Conservation (phyloP, 495 filamentous ascomycete species). For the Tuber microsphaerosporum region DNA sequence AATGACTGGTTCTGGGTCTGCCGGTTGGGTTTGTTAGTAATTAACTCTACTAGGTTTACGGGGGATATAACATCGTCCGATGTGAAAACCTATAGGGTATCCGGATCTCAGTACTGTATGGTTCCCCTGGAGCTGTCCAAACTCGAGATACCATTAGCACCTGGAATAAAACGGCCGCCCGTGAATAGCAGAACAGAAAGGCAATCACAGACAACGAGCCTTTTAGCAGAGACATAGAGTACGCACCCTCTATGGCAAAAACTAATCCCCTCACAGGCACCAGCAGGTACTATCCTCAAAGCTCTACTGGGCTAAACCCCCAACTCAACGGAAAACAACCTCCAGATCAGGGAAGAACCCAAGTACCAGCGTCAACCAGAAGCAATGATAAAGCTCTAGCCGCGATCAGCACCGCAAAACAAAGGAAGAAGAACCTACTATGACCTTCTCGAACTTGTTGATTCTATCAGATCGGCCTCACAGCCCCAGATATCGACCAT, state of each 20-base stretch:
- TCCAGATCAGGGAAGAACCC: no score
- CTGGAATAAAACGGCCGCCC: neutral
- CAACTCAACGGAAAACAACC: no score
- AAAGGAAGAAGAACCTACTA: neutral
- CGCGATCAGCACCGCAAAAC: neutral
- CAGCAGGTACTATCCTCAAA: no score
- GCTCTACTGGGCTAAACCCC: no score
- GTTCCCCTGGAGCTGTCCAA: neutral
- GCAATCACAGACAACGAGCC: no score
- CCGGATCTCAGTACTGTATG: neutral
- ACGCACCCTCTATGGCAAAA: no score
- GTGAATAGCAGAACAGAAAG: neutral
- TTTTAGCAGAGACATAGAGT: no score
- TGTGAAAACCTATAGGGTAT: neutral
- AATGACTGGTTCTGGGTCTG: neutral
- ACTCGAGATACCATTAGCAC: neutral
- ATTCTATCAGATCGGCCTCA: neutral
- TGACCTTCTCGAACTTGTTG: neutral
- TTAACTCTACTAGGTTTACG: no score
- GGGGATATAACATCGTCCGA: neutral
- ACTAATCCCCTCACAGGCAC: no score
- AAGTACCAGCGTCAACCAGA: no score
- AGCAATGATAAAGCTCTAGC: no score
- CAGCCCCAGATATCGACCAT: neutral
- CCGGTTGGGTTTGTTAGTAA: neutral